These are phyloP conservation scores for Dillenia turbinata DNA, from an alignment of 164 flowering plant genomes.

Conservation along the genomic window DNA sequence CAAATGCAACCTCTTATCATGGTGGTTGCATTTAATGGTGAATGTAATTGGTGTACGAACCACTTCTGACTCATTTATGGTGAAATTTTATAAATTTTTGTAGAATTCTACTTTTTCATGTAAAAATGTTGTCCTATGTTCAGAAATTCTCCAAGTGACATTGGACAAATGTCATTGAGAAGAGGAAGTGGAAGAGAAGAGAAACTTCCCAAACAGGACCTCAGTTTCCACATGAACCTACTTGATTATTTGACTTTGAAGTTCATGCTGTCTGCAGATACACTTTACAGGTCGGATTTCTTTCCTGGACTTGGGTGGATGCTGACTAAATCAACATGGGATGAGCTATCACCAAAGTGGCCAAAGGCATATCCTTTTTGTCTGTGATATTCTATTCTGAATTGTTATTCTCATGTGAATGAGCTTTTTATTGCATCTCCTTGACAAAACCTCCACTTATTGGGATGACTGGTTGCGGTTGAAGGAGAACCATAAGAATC, in stretches of 20 bases:
- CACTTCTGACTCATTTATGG: too few relatives aligned
- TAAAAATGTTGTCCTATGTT: too few relatives aligned
- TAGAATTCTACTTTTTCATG: too few relatives aligned
- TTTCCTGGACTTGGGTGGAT: constrained; percentile 99
- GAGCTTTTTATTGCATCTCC: constrained; percentile 24
- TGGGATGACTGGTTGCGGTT: constrained; percentile 99
- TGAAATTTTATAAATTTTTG: too few relatives aligned
- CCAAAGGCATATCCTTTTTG: constrained; percentile 96
- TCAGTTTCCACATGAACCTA: too few relatives aligned
- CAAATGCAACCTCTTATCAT: too few relatives aligned
- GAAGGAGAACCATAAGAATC: constrained; percentile 79
- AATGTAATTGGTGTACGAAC: too few relatives aligned
- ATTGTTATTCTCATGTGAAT: not conserved
- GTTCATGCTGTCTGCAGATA: constrained; percentile 49
- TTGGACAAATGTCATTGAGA: too few relatives aligned
- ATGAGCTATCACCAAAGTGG: constrained; percentile 98
- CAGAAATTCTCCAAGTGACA: too few relatives aligned
- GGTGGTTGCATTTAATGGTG: too few relatives aligned
- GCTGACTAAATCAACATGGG: constrained; percentile 80
- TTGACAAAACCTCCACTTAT: constrained; percentile 67
- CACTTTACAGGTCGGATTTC: constrained; percentile 92
- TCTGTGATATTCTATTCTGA: constrained; percentile 3
- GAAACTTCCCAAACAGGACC: too few relatives aligned
- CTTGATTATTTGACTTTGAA: constrained; percentile 1
- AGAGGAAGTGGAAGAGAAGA: too few relatives aligned